phyloP scores from a whole-genome alignment of 2,329 filamentous ascomycete species.

The Alternaria arbusti region DNA sequence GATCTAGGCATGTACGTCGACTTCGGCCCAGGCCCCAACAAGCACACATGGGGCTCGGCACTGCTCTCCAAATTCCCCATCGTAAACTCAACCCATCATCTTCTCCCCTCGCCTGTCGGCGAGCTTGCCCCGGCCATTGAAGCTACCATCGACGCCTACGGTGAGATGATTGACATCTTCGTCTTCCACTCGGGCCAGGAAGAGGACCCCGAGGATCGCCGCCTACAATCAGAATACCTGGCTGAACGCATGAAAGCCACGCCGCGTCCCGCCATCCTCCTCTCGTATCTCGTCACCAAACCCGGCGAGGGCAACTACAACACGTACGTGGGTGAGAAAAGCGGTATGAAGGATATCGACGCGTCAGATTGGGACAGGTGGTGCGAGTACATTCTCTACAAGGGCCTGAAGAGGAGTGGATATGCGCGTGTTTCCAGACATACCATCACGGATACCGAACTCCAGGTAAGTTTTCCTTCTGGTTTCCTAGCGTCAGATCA shows the following conservation, averaged over 20 bases:
- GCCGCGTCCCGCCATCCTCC: conserved; percentile 78
- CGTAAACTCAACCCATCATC: conserved; percentile 93
- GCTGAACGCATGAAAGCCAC: conserved; percentile 86
- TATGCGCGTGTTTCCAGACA: conserved; percentile 89
- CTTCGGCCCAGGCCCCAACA: conserved; percentile 96
- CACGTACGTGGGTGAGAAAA: conserved; percentile 84
- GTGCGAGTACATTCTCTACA: conserved; percentile 99
- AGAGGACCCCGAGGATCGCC: conserved; percentile 90
- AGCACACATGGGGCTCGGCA: conserved; percentile 96
- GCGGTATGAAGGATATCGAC: conserved; percentile 96
- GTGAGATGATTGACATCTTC: conserved; percentile 87
- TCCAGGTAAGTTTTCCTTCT: conserved; percentile 68
- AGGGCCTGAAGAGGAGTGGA: conserved; percentile 80
- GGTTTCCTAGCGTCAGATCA: neutral
- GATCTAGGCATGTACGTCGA: conserved; percentile 99
- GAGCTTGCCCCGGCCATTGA: conserved; percentile 96
- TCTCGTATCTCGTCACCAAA: conserved; percentile 91
- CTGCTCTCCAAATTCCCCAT: conserved; percentile 97
- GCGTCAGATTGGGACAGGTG: conserved; percentile 92
- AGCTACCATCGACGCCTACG: conserved; percentile 94
- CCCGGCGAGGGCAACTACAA: conserved; percentile 95
- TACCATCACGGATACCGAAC: conserved; percentile 95
- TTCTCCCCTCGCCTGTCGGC: conserved; percentile 90
- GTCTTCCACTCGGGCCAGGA: conserved; percentile 99
- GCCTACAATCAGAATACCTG: conserved; percentile 85